Evolutionary conservation across 148 eudicot genomes (phyloP).

Genomic region (Hydrangea macrophylla): DNA sequence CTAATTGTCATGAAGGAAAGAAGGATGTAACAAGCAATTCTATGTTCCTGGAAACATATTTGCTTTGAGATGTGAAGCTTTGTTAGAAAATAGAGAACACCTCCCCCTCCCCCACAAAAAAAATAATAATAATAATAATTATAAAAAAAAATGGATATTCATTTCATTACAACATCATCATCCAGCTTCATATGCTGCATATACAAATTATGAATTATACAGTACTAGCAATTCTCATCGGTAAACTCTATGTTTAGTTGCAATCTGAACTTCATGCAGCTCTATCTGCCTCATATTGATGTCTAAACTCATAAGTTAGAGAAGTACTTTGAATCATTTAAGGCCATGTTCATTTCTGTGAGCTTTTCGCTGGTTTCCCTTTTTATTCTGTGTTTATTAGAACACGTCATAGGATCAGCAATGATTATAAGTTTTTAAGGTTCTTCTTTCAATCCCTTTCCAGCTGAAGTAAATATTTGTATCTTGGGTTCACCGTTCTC

Average conservation of each 20-base stretch:
- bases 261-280: not conserved
- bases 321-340: not conserved
- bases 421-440: conserved; percentile 12
- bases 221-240: too few relatives aligned
- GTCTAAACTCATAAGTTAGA: not conserved
- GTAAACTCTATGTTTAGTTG: not conserved
- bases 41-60: too few relatives aligned
- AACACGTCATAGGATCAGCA: not conserved
- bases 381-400: not conserved
- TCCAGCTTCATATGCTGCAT: too few relatives aligned
- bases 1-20: too few relatives aligned
- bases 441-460: conserved; percentile 10
- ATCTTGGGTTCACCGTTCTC: conserved; percentile 16
- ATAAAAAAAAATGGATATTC: too few relatives aligned
- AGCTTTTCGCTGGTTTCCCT: not conserved
- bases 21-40: too few relatives aligned
- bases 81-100: too few relatives aligned
- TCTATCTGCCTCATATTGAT: not conserved
- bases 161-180: too few relatives aligned
- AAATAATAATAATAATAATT: too few relatives aligned
- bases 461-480: conserved; percentile 17
- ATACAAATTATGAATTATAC: too few relatives aligned
- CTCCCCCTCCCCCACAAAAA: too few relatives aligned
- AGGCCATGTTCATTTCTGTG: not conserved
- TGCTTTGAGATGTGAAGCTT: too few relatives aligned